A percentile compares a stretch with the other conserved stretches of the same genome.
Conservation (phyloP, 306 rosid genomes). For the Sicyos baderoa region DNA sequence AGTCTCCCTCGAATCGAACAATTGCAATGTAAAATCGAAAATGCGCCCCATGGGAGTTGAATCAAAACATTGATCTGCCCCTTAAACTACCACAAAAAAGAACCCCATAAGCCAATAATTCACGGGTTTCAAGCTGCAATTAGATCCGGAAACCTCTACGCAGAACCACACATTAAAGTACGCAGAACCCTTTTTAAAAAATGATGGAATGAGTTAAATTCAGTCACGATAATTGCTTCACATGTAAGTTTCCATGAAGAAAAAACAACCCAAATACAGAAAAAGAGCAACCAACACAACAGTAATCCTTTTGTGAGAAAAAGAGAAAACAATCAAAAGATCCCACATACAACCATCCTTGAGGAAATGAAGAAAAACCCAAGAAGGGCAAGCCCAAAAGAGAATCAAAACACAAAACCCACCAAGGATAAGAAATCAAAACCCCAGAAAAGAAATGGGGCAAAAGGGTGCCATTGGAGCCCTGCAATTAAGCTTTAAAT, state of each 20-base stretch:
- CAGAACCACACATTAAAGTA: constrained; percentile 25
- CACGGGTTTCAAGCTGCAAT: constrained; percentile 27
- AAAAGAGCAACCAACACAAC: constrained; percentile 17
- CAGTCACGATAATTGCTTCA: constrained; percentile 78
- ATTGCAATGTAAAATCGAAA: constrained; percentile 32
- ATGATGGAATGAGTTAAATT: constrained; percentile 27
- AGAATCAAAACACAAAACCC: constrained; percentile 2
- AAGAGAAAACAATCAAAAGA: constrained; percentile 26
- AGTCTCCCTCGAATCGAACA: constrained; percentile 23
- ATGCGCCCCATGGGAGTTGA: constrained; percentile 37
- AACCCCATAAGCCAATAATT: constrained; percentile 6
- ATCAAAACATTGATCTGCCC: constrained; percentile 33
- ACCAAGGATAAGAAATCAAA: not conserved
- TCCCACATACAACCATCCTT: constrained; percentile 25
- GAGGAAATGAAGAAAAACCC: constrained; percentile 26
- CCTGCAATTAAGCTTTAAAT: constrained; percentile 9
- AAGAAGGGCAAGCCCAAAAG: constrained; percentile 11
- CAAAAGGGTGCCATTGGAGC: not conserved
- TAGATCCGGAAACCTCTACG: constrained; percentile 25
- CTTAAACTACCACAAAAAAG: constrained; percentile 19
- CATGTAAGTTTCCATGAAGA: constrained; percentile 58
- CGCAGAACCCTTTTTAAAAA: not conserved
- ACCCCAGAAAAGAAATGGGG: not conserved
- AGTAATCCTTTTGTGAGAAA: constrained; percentile 18
- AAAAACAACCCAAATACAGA: constrained; percentile 10